Percentiles rank a stretch among this genome's conserved stretches.
These are phyloP conservation scores for Thelephora aurantiotincta DNA, from an alignment of 768 basidiomycete species.

Conservation along the genomic window DNA sequence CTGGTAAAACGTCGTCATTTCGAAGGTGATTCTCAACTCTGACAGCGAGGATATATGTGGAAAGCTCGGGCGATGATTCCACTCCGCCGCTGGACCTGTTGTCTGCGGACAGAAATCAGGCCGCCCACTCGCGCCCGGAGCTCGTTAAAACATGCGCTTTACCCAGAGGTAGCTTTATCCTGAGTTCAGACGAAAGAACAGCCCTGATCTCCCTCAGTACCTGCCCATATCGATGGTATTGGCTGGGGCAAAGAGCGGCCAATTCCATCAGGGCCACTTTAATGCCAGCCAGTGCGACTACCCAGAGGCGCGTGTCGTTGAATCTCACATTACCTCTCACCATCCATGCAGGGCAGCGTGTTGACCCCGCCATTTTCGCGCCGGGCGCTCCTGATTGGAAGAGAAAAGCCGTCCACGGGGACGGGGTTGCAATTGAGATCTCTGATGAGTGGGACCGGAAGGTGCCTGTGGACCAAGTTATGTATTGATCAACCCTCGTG, in stretches of 20 bases:
- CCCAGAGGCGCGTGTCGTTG: slow-evolving; percentile 49
- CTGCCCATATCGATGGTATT: slow-evolving; percentile 53
- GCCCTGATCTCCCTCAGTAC: slow-evolving; percentile 36
- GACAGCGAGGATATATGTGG: slow-evolving; percentile 69
- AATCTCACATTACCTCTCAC: not conserved
- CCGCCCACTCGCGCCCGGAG: slow-evolving; percentile 42
- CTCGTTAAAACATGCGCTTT: slow-evolving; percentile 43
- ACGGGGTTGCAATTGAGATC: slow-evolving; percentile 82
- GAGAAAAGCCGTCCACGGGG: slow-evolving; percentile 84
- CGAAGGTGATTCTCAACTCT: not conserved
- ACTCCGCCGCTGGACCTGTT: slow-evolving; percentile 66
- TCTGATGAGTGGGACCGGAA: slow-evolving; percentile 86
- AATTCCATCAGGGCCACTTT: slow-evolving; percentile 86
- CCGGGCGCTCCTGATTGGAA: slow-evolving; percentile 71
- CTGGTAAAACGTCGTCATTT: slow-evolving; percentile 30
- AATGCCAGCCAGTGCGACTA: slow-evolving; percentile 95
- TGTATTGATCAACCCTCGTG: slow-evolving; percentile 47
- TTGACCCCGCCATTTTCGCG: slow-evolving; percentile 58
- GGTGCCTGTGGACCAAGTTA: slow-evolving; percentile 80
- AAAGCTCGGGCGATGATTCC: slow-evolving; percentile 48
- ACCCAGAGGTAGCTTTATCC: slow-evolving; percentile 47
- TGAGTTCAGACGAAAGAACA: not conserved
- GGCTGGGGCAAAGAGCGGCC: slow-evolving; percentile 76
- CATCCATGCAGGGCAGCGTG: slow-evolving; percentile 53
- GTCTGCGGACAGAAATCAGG: slow-evolving; percentile 44